Evolutionary conservation across 257 asterid species (phyloP).

Genomic region (Haberlea rhodopensis): DNA sequence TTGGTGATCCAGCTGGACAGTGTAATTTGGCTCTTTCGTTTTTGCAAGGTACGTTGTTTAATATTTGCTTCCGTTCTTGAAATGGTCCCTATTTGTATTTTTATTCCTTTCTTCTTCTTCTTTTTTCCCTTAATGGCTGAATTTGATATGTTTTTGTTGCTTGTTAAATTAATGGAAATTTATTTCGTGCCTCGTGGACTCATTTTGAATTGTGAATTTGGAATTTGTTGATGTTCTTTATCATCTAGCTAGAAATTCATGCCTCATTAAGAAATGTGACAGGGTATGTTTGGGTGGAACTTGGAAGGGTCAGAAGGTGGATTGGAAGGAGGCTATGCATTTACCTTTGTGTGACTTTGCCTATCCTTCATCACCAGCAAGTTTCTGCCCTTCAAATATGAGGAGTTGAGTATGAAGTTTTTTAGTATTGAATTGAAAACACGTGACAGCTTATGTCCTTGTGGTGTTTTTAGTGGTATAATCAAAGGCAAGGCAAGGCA

Average conservation of each 20-base stretch:
- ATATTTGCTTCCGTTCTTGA: background rate
- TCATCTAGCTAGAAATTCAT: background rate
- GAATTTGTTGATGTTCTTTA: background rate
- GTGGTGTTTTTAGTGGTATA: background rate
- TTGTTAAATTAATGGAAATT: background rate
- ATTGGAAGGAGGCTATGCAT: background rate
- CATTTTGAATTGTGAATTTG: background rate
- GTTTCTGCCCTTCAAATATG: background rate
- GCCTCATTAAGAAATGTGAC: background rate
- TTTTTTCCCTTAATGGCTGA: too few relatives aligned
- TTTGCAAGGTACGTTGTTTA: slow-evolving; percentile 49
- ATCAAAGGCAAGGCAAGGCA: background rate
- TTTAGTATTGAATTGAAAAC: background rate
- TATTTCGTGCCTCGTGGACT: background rate
- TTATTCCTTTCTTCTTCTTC: too few relatives aligned
- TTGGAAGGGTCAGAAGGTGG: background rate
- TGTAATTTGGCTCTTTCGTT: slow-evolving; percentile 76
- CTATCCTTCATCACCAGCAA: background rate
- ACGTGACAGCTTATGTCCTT: too few relatives aligned
- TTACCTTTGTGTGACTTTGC: background rate
- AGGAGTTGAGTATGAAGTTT: background rate
- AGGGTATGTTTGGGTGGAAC: background rate
- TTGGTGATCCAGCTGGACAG: slow-evolving; percentile 52
- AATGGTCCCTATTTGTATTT: too few relatives aligned
- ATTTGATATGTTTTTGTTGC: background rate